Evolutionary conservation across 805 yeast species (phyloP).

Genomic region (Candida sanyiensis): DNA sequence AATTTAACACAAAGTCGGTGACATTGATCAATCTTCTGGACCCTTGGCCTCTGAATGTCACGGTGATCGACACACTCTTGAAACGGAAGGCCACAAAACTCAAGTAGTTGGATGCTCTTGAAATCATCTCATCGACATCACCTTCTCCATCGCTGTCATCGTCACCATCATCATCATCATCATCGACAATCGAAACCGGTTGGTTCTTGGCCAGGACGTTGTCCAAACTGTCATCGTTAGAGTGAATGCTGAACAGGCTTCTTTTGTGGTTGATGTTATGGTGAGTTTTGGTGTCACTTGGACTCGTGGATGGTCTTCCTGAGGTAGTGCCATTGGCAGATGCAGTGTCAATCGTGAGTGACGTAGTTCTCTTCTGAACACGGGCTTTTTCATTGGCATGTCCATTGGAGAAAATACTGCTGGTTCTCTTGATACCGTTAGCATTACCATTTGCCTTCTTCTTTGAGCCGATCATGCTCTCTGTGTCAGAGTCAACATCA

Average conservation of each 20-base stretch:
- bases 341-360: neutral
- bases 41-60: constrained; percentile 76
- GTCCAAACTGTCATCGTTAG: constrained; percentile 14
- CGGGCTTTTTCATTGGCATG: neutral
- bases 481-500: constrained; percentile 8
- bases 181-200: neutral
- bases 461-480: neutral
- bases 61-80: constrained; percentile 46
- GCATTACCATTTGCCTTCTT: neutral
- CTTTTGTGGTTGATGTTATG: constrained; percentile 5
- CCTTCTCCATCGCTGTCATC: constrained; percentile 17
- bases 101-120: constrained; percentile 66
- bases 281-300: neutral
- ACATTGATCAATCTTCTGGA: constrained; percentile 67
- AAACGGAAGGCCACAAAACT: constrained; percentile 57
- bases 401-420: no score
- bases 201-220: constrained; percentile 3
- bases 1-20: constrained; percentile 57
- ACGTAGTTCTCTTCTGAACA: neutral
- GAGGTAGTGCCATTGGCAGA: neutral
- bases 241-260: constrained; percentile 10
- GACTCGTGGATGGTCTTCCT: constrained; percentile 1
- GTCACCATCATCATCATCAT: neutral
- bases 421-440: no score
- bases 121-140: constrained; percentile 59